A percentile compares a stretch with the other conserved stretches of the same genome.
Conservation (phyloP, 164 flowering plant genomes). For the Paratinospora sagittata region DNA sequence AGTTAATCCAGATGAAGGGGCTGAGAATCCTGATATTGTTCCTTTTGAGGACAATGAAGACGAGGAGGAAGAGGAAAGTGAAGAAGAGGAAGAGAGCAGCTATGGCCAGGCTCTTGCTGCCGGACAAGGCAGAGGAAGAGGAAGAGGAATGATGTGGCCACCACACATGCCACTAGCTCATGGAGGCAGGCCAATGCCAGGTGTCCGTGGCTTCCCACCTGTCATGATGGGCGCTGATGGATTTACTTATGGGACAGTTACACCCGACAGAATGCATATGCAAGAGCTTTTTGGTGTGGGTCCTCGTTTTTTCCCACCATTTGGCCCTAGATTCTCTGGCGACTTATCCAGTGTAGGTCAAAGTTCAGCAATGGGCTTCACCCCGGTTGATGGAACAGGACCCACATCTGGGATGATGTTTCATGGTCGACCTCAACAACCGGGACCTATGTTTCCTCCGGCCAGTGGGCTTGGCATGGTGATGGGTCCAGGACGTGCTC, state of each 20-base stretch:
- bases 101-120: constrained; percentile 34
- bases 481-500: constrained; percentile 82
- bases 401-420: constrained; percentile 72
- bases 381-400: constrained; percentile 27
- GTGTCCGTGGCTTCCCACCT: constrained; percentile 81
- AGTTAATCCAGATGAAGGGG: constrained; percentile 61
- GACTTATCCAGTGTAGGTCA: constrained; percentile 43
- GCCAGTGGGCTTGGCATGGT: constrained; percentile 77
- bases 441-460: constrained; percentile 56
- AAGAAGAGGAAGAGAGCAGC: constrained; percentile 77
- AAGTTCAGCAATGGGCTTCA: constrained; percentile 25
- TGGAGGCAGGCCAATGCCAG: constrained; percentile 72
- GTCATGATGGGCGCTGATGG: constrained; percentile 87
- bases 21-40: constrained; percentile 85
- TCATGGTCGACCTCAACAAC: constrained; percentile 70
- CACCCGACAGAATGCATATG: constrained; percentile 63
- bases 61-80: constrained; percentile 93
- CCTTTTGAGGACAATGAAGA: constrained; percentile 98
- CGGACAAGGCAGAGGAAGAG: constrained; percentile 74
- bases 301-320: constrained; percentile 78
- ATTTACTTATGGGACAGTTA: constrained; percentile 60
- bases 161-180: constrained; percentile 68
- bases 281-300: constrained; percentile 64
- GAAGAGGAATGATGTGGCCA: constrained; percentile 91
- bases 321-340: constrained; percentile 73